These are phyloP conservation scores for Cyberlindnera meyerae DNA, from an alignment of 805 yeast genomes.

Conservation along the genomic window DNA sequence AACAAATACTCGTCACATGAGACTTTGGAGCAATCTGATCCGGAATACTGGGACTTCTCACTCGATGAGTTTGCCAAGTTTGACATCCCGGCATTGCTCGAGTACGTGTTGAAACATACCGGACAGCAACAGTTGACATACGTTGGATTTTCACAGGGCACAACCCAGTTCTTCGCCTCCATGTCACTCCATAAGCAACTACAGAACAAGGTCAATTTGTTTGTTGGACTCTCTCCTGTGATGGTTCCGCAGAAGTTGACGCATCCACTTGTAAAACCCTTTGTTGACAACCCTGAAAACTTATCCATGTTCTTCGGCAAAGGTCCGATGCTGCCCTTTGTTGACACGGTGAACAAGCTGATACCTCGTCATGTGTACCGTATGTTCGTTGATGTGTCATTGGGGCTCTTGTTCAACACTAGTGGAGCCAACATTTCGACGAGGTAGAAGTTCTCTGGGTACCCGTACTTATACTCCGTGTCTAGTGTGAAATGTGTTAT, in stretches of 20 bases:
- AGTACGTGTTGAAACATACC: slow-evolving; percentile 59
- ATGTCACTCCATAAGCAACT: slow-evolving; percentile 60
- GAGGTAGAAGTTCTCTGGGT: slow-evolving; percentile 66
- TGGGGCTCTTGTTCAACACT: slow-evolving; percentile 67
- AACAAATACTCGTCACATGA: slow-evolving; percentile 69
- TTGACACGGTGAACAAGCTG: slow-evolving; percentile 66
- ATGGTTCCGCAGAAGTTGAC: slow-evolving; percentile 85
- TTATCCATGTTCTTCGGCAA: slow-evolving; percentile 70
- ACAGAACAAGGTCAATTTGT: slow-evolving; percentile 47
- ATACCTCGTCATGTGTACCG: slow-evolving; percentile 71
- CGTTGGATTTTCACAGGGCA: slow-evolving; percentile 90
- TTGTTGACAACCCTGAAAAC: slow-evolving; percentile 70
- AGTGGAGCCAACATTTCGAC: slow-evolving; percentile 56
- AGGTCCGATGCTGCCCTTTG: slow-evolving; percentile 68
- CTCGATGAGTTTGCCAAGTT: slow-evolving; percentile 87
- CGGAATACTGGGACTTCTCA: slow-evolving; percentile 82
- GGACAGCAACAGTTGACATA: slow-evolving; percentile 46
- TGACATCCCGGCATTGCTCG: slow-evolving; percentile 82
- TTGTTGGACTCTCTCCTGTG: slow-evolving; percentile 90
- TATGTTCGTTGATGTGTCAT: slow-evolving; percentile 58
- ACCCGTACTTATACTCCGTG: slow-evolving; percentile 74
- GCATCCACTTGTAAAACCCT: slow-evolving; percentile 67
- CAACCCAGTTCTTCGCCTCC: slow-evolving; percentile 89
- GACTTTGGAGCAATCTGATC: slow-evolving; percentile 22
- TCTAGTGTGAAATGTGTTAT: slow-evolving; percentile 79